Conservation (phyloP, 257 asterid species). For the Solanum verrucosum region DNA sequence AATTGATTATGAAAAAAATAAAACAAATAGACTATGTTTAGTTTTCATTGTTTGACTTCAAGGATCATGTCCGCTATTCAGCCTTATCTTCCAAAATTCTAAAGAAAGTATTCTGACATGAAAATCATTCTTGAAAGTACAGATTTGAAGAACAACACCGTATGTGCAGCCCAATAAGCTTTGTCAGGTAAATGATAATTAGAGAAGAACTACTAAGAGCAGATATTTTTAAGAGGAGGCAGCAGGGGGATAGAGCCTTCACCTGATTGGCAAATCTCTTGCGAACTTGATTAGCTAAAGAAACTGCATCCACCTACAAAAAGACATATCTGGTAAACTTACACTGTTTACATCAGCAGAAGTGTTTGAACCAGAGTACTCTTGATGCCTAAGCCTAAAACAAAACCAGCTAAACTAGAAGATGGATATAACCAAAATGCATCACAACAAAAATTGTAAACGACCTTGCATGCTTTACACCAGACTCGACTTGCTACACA, state of each 20-base stretch:
- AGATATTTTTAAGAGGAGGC: neutral
- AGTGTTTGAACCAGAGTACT: neutral
- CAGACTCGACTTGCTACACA: neutral
- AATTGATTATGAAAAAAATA: neutral
- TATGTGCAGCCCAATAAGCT: neutral
- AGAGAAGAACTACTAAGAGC: neutral
- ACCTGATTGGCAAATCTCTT: conserved; percentile 74
- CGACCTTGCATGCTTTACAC: neutral
- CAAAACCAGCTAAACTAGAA: neutral
- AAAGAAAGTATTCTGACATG: neutral
- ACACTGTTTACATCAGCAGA: neutral
- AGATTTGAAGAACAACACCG: neutral
- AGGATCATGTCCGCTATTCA: neutral
- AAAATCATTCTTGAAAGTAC: neutral
- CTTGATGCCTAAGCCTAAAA: neutral
- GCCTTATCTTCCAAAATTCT: neutral
- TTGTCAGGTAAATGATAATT: neutral
- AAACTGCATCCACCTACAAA: conserved; percentile 79
- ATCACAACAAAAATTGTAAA: neutral
- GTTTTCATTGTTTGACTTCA: neutral
- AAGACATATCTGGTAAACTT: conserved; percentile 8
- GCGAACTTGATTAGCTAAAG: conserved; percentile 61
- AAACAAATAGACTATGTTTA: neutral
- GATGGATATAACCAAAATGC: neutral
- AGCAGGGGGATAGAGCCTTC: conserved; percentile 7